phyloP scores from a whole-genome alignment of 2,329 filamentous ascomycete species.

The Colletotrichum sp. region DNA sequence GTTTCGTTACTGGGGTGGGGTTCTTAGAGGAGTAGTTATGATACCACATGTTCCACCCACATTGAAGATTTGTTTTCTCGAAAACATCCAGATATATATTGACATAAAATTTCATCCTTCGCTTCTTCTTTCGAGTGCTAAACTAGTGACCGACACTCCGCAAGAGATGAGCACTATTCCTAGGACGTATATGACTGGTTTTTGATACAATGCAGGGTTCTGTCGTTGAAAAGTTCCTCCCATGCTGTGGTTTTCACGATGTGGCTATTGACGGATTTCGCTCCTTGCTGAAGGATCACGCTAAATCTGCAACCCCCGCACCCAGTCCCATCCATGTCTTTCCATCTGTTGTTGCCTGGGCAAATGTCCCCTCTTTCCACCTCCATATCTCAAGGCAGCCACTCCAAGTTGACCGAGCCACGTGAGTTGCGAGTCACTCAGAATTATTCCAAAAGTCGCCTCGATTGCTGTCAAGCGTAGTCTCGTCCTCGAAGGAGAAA shows the following conservation, averaged over 20 bases:
- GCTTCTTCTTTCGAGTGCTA: neutral
- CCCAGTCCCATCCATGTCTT: neutral
- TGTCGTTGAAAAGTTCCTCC: neutral
- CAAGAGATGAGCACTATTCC: rapidly evolving
- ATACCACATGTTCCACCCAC: neutral
- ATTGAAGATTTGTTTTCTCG: neutral
- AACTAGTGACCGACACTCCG: neutral
- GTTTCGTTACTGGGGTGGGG: no score
- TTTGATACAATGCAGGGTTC: neutral
- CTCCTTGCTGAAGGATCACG: neutral
- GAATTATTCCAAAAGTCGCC: neutral
- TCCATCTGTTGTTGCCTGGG: neutral
- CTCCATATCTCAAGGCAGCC: neutral
- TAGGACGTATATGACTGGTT: neutral
- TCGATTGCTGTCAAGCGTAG: neutral
- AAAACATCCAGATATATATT: neutral
- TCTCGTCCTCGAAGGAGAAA: neutral
- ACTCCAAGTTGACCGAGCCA: neutral
- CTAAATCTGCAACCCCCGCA: neutral
- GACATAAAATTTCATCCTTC: neutral
- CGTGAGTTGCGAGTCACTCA: neutral
- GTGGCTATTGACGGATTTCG: neutral
- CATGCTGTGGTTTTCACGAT: neutral
- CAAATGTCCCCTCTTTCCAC: neutral
- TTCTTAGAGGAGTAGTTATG: neutral